Percentiles rank a stretch among this genome's conserved stretches.
Conservation (phyloP, 2,329 filamentous ascomycete species). For the Aspergillus fumigatus region DNA sequence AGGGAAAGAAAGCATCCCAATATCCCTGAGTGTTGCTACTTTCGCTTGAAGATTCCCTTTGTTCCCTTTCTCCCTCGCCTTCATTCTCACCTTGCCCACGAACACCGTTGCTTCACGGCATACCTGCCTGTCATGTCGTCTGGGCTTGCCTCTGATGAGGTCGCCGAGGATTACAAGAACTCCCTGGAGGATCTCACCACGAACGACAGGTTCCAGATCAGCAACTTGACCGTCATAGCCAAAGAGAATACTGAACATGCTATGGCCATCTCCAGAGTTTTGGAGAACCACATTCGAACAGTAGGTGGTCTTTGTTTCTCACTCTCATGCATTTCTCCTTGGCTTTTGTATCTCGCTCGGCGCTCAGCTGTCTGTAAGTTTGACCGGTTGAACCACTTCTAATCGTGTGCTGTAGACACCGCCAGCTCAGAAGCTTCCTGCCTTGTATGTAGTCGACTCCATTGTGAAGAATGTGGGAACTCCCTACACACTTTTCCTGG, state of each 20-base stretch:
- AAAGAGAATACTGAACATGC: constrained; percentile 97
- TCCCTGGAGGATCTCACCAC: constrained; percentile 85
- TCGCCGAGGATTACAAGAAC: constrained; percentile 91
- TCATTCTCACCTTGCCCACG: neutral
- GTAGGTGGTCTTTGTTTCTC: constrained; percentile 55
- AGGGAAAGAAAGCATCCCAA: constrained; percentile 10
- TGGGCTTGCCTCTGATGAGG: constrained; percentile 66
- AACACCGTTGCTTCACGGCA: neutral
- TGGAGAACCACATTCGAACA: constrained; percentile 91
- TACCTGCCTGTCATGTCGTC: constrained; percentile 57
- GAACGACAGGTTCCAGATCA: constrained; percentile 93
- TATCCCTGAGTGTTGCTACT: constrained; percentile 7
- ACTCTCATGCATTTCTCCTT: constrained; percentile 8
- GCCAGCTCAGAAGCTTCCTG: constrained; percentile 83
- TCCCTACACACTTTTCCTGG: constrained; percentile 92
- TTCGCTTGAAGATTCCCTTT: constrained; percentile 4
- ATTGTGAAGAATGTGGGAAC: constrained; percentile 98
- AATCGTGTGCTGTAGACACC: constrained; percentile 61
- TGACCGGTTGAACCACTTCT: constrained; percentile 25
- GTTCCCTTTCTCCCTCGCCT: constrained; percentile 8
- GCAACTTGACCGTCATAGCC: constrained; percentile 93
- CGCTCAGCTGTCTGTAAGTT: constrained; percentile 18
- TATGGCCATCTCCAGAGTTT: constrained; percentile 80
- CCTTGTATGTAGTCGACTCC: constrained; percentile 96
- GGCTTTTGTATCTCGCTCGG: constrained; percentile 10